Evolutionary conservation across 345 rosid genomes (phyloP), one percentile per base, ranked within the genome.

Genomic region (Cochlearia excelsa): DNA sequence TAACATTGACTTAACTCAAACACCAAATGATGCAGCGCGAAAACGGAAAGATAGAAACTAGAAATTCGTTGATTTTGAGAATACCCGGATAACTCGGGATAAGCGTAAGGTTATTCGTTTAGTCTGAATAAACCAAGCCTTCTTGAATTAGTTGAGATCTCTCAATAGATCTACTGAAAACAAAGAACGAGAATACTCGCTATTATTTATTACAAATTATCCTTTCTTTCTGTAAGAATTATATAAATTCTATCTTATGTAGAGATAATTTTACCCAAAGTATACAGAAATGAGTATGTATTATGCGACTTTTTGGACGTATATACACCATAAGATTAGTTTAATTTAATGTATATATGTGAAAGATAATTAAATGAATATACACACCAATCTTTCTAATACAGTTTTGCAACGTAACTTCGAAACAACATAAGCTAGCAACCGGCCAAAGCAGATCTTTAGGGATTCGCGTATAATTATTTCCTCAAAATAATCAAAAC

Each of bases 381-480:
- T 8, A 43, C 10, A 30, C 33, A 16, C 23, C 23, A 16, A 16
- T 16, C 23, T 16, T 16, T 16, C 23, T 30, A 40, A 50, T 38
- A 5, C 46, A 69, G 47, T 46, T 33, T 55, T 62, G 40, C 63
- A 49, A 63, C 64, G 74, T 63, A 57, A 63, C 49, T 35, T 51
- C 7, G 54, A 63, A 49, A 51, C 57, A 63, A 70, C 49, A 63
- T 69, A 51, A 39, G 55, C 53, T 51, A 39, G 55, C 53, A 57
- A 65, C 65, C 74, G 75, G 75, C 74, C 63, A 48, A 26, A 26
- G 77, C 84, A 79, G 88, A 82, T 81, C 59, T 81, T 72, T 61
- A 68, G 88, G 86, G 88, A 85, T 82, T 48, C 78, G 75, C 35
- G 38, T 46, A 33, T 43, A 35, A 46, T 58, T 66, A 46, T 39